A percentile compares a stretch with the other conserved stretches of the same genome.
phyloP scores from a whole-genome alignment of 139 green algal genomes.

The Picochlorum sp. region DNA sequence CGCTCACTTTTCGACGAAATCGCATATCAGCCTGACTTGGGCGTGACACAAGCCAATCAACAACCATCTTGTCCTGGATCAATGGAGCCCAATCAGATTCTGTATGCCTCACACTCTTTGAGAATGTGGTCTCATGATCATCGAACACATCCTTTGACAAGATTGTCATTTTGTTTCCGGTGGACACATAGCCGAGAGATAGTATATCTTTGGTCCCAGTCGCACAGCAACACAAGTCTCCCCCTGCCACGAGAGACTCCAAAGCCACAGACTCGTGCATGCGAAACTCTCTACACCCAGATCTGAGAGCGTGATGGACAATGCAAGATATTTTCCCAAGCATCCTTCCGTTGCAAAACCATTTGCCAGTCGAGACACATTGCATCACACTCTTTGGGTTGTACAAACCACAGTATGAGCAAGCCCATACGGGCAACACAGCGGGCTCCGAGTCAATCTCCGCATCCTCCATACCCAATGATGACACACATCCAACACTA shows the following conservation, averaged over 20 bases:
- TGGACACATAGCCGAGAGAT: neutral
- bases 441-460: too few species aligned
- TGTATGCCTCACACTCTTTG: neutral
- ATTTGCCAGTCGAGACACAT: constrained; percentile 58
- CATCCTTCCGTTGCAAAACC: constrained; percentile 89
- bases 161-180: neutral
- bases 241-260: neutral
- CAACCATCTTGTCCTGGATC: neutral
- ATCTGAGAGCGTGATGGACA: constrained; percentile 68
- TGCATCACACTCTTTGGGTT: neutral
- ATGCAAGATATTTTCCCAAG: constrained; percentile 70
- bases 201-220: neutral
- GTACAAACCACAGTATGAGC: neutral
- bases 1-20: neutral
- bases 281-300: constrained; percentile 60
- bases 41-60: neutral
- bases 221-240: neutral
- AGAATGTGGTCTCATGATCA: neutral
- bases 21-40: neutral
- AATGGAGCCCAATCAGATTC: neutral
- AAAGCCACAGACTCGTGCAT: constrained; percentile 81
- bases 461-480: too few species aligned
- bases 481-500: too few species aligned
- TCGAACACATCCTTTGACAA: neutral
- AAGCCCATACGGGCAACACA: neutral